These are phyloP conservation scores for Tricladium varicosporioides DNA, from an alignment of 2,329 filamentous ascomycete species.

Conservation along the genomic window DNA sequence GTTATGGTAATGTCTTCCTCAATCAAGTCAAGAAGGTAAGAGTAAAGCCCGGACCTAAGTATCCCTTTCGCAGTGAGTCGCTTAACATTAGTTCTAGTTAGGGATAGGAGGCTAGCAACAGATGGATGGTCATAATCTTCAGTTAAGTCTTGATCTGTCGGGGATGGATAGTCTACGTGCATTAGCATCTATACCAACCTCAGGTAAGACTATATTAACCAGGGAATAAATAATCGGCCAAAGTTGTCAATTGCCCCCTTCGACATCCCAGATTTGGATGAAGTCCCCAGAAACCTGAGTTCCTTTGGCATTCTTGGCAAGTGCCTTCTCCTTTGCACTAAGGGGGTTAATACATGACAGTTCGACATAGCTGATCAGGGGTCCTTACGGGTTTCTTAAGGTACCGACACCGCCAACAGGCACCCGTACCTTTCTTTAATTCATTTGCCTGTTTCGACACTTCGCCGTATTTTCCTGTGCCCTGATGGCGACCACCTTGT, in stretches of 20 bases:
- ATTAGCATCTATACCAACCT: conserved; percentile 1
- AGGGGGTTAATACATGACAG: conserved; percentile 3
- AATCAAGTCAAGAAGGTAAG: conserved; percentile 11
- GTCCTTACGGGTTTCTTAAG: conserved; percentile 7
- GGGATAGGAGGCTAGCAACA: background rate
- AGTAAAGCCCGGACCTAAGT: conserved; percentile 5
- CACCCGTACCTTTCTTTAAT: conserved; percentile 7
- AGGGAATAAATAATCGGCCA: conserved; percentile 10
- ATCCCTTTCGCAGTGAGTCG: conserved; percentile 1
- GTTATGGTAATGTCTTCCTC: conserved; percentile 5
- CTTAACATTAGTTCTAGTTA: conserved; percentile 1
- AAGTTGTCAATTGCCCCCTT: conserved; percentile 7
- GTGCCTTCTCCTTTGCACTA: conserved; percentile 6
- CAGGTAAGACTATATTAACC: conserved; percentile 1
- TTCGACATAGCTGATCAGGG: background rate
- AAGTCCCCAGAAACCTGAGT: conserved; percentile 11
- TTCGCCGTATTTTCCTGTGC: conserved; percentile 6
- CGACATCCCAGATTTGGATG: conserved; percentile 11
- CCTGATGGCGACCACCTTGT: conserved; percentile 5
- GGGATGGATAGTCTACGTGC: conserved; percentile 4
- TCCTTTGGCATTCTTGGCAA: conserved; percentile 7
- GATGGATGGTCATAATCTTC: background rate
- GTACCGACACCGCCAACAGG: conserved; percentile 11
- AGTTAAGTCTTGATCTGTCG: background rate
- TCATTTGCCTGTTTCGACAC: conserved; percentile 6